These are phyloP conservation scores for Nowakowskiella sp. DNA, from an alignment of 192 early-diverging fungal species.

Conservation along the genomic window DNA sequence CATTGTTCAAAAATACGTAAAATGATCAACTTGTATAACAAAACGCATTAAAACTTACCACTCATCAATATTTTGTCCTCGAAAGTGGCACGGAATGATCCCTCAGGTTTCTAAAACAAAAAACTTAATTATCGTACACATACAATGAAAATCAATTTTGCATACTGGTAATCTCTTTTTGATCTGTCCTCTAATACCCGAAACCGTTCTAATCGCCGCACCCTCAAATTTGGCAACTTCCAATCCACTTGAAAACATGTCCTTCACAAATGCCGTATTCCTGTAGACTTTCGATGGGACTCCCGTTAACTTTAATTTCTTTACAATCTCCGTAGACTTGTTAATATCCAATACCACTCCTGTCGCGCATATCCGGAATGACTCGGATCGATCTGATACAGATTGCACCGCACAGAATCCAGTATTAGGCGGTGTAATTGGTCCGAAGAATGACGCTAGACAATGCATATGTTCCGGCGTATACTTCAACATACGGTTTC, in stretches of 20 bases:
- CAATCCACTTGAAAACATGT: slow-evolving; percentile 94
- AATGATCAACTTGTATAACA: background rate
- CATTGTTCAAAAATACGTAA: background rate
- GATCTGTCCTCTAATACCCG: slow-evolving; percentile 95
- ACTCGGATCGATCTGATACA: slow-evolving; percentile 47
- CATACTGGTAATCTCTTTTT: slow-evolving; percentile 74
- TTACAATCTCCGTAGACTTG: slow-evolving; percentile 89
- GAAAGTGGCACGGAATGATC: slow-evolving; percentile 93
- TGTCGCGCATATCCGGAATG: slow-evolving; percentile 93
- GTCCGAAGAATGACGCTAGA: slow-evolving; percentile 87
- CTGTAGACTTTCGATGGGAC: slow-evolving; percentile 89
- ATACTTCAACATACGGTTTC: slow-evolving; percentile 98
- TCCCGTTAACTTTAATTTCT: slow-evolving; percentile 98
- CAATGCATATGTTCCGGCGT: slow-evolving; percentile 99
- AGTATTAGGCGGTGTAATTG: slow-evolving; percentile 90
- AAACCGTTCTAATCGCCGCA: slow-evolving; percentile 89
- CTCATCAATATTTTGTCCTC: slow-evolving; percentile 96
- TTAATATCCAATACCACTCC: slow-evolving; percentile 92
- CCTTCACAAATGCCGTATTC: slow-evolving; percentile 95
- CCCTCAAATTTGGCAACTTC: slow-evolving; percentile 99
- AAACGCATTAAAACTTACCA: slow-evolving; percentile 35
- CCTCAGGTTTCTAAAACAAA: slow-evolving; percentile 62
- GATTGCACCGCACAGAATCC: slow-evolving; percentile 92
- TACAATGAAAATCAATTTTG: background rate
- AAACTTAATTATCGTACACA: background rate